Base-by-base conservation (phyloP, 1,284 basidiomycete species). In the Ceratobasidium sp. region DNA sequence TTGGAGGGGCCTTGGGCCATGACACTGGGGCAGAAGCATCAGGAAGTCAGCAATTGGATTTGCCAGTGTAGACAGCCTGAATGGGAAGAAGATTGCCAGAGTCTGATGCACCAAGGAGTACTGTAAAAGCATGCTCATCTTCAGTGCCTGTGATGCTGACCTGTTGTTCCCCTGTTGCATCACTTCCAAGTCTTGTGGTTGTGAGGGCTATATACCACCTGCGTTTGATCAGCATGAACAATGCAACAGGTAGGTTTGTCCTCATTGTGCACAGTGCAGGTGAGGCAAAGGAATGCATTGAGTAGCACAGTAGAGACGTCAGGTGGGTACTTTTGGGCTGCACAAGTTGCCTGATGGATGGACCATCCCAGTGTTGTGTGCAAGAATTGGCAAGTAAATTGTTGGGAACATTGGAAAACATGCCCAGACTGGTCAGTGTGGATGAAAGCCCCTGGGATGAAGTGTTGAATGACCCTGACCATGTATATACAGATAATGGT, bases 281-380 rank as follows among this genome's bases (percentile, higher is more conserved):
- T 31, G 15, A 60, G 31, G 7, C 43, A 45, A 25, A 60, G 29
- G 17, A 60, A 60, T 8, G 57, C 57, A 15, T 60, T 22, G 5
- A 49, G 29, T 1, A 60, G 57, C 22, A 60, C 57, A 34, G 17
- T n/a, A 13, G 29, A n/a, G 3, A 60, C 43, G 31, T 60, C 49
- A 3, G 57, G 25, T 1, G 57, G 57, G 22, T 47, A 60, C n/a
- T 60, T 60, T 20, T 60, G 57, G 2, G 57, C 57, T 34, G 57
- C 57, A 13, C 57, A n/a, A 34, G 57, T 60, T 31, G 57, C 38
- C 20, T 45, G 45, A 47, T 45, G 43, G 32, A 47, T 45, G 49
- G 57, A 60, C 57, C 57, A 60, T 8, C 43, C 43, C 8, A 60
- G 43, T 20, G 31, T 31, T 29, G 31, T 31, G 4, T 29, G 57